A percentile compares a stretch with the other conserved stretches of the same genome.
Conservation (phyloP, 805 yeast genomes). For the Candida mattraensis region DNA sequence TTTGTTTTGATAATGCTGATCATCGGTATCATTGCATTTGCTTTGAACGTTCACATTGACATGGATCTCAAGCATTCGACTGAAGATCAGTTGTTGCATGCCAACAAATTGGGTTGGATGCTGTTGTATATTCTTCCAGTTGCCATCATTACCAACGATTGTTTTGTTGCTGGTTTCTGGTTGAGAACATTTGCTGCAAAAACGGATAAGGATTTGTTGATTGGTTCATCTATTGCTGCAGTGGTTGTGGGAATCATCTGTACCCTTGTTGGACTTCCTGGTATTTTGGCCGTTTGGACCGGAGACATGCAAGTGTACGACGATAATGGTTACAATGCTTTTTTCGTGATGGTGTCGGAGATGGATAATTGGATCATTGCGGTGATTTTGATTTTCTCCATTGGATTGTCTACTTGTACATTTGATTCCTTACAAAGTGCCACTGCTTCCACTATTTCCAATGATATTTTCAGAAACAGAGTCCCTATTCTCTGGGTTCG, state of each 20-base stretch:
- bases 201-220: conserved; percentile 68
- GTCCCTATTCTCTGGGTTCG: conserved; percentile 67
- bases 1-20: conserved; percentile 66
- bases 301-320: conserved; percentile 58
- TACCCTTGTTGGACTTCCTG: conserved; percentile 77
- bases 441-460: conserved; percentile 82
- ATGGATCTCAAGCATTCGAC: conserved; percentile 61
- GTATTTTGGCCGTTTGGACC: conserved; percentile 89
- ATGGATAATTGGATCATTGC: conserved; percentile 89
- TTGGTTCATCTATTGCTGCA: conserved; percentile 77
- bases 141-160: conserved; percentile 87
- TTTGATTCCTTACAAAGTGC: conserved; percentile 89
- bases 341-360: conserved; percentile 65
- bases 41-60: conserved; percentile 62
- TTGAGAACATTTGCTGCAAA: conserved; percentile 88
- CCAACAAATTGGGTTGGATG: conserved; percentile 84
- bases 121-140: conserved; percentile 78
- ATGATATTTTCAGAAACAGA: conserved; percentile 85
- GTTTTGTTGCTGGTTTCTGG: conserved; percentile 93
- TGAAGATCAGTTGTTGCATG: conserved; percentile 61
- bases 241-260: conserved; percentile 61
- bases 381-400: conserved; percentile 71
- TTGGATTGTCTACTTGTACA: conserved; percentile 80
- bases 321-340: conserved; percentile 63
- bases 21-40: conserved; percentile 77